Evolutionary conservation across 1,139 yeast species (phyloP), one percentile per base, ranked within the genome.

Genomic region (Debaryomyces singareniensis): DNA sequence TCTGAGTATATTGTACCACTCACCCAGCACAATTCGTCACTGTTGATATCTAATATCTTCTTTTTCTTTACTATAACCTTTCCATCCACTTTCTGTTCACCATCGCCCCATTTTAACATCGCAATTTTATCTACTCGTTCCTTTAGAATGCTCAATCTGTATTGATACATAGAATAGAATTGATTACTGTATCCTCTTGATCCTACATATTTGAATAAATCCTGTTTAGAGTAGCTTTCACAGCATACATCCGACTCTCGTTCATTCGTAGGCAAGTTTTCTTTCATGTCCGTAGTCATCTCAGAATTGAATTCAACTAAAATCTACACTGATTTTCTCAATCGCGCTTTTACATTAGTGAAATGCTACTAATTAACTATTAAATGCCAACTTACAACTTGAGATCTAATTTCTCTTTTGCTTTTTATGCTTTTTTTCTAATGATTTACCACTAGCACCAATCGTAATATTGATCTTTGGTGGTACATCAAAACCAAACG

Each of bases 381-480:
- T 7, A 7, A 7, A 18, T 7, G n/a, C 21, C n/a, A 18, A 18
- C 7, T 18, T 18, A 18, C 21, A 7, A 7, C 15, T 15, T 27
- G 15, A 12, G 25, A 16, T 22, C 31, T 42, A 46, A 35, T 43
- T 50, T 45, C 69, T 60, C 49, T 47, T 65, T 45, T 68, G 73
- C 47, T 68, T 68, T 54, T 68, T 67, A 44, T 65, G 71, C 54
- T 65, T 65, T 54, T 64, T 65, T 37, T 65, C 71, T 36, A 64
- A 45, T 13, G 81, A 67, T 53, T 78, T 78, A 13, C 93, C 93
- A 53, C 95, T 83, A 28, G 95, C 85, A 12, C 97, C 98, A 44
- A 91, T 86, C 21, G 95, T 81, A 39, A 91, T 89, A 53, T 91
- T 91, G 32, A 91, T 98, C 65, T 87, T 87, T 42, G 99, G 99